Base-by-base conservation (phyloP, 1,139 yeast genomes). In the Tardiomyces digboiensis region DNA sequence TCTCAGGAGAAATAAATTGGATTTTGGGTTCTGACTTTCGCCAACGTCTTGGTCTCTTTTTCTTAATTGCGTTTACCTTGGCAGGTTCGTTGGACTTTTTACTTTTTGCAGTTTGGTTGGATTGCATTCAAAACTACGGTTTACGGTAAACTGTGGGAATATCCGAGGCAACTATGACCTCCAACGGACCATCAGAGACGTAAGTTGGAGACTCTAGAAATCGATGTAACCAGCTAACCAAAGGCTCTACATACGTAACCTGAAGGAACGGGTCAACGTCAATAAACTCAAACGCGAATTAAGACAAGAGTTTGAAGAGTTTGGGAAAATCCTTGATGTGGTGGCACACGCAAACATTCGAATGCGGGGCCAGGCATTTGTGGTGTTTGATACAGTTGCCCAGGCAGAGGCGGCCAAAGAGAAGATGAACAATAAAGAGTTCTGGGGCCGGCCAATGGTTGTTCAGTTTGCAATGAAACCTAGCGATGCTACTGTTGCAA, bases 331-430 rank as follows among this genome's bases (percentile, higher is more conserved):
- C 1, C 51, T 72, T 12, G 76, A 75, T 38, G 64, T 87, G 7
- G 70, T 77, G 1, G 78, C 88, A 1, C 80, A 78, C 49, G 73
- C 73, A 50, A 81, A 79, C 54, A 56, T 84, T 21, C 72, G 71
- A 46, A 71, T 84, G 74, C 72, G 80, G 46, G 96, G 96, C 2
- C 97, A 88, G 61, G 96, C 96, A 1, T 91, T 88, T 61, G 71
- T 91, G 6, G 81, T 89, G 0, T 80, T 79, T 50, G 70, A 65
- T 2, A 58, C 62, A 19, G 54, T 58, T 1, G 65, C 66, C 2
- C 60, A 67, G 7, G 83, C 93, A 0, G 49, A 55, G 2, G 55
- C 57, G 23, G 93, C 93, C 0, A 56, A 75, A 18, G 59, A 65
- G 6, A 49, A 44, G 13, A 41, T 54, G 42, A 49, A 53, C 14